These are phyloP conservation scores for Psilocybe cyanescens DNA, from an alignment of 768 basidiomycete genomes.

Conservation along the genomic window DNA sequence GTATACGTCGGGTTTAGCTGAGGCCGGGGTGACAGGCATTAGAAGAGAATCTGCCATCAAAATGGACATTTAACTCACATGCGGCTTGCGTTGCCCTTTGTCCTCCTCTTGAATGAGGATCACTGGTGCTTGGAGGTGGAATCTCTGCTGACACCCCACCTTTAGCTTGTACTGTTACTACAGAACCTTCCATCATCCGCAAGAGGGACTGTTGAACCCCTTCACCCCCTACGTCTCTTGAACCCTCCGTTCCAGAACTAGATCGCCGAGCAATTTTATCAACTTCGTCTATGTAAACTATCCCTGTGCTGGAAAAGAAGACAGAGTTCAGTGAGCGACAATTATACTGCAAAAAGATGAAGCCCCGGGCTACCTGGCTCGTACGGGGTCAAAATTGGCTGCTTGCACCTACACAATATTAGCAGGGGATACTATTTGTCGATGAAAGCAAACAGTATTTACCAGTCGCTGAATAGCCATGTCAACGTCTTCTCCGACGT, in stretches of 20 bases:
- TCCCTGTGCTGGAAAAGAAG: slow-evolving; percentile 67
- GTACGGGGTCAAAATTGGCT: slow-evolving; percentile 84
- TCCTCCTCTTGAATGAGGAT: slow-evolving; percentile 52
- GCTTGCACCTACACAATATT: slow-evolving; percentile 69
- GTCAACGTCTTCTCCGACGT: slow-evolving; percentile 95
- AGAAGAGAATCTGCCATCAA: not conserved
- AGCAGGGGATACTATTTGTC: not conserved
- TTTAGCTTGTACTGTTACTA: slow-evolving; percentile 82
- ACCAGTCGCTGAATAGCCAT: slow-evolving; percentile 87
- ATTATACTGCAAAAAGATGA: not conserved
- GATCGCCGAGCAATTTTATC: slow-evolving; percentile 87
- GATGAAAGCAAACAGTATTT: slow-evolving; percentile 21
- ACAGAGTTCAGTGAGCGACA: not conserved
- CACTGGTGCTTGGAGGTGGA: slow-evolving; percentile 36
- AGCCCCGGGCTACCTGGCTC: slow-evolving; percentile 65
- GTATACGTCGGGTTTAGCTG: slow-evolving; percentile 67
- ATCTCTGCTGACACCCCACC: slow-evolving; percentile 51
- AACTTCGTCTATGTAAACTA: slow-evolving; percentile 95
- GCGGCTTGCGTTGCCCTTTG: slow-evolving; percentile 47
- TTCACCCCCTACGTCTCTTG: slow-evolving; percentile 92
- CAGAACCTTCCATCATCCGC: slow-evolving; percentile 92
- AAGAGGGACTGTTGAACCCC: slow-evolving; percentile 94
- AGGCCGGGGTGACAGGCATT: not conserved
- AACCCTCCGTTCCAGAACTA: slow-evolving; percentile 63
- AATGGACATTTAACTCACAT: slow-evolving; percentile 27